These are phyloP conservation scores for Bretziella fagacearum DNA, from an alignment of 2,329 filamentous ascomycete genomes.

Conservation along the genomic window DNA sequence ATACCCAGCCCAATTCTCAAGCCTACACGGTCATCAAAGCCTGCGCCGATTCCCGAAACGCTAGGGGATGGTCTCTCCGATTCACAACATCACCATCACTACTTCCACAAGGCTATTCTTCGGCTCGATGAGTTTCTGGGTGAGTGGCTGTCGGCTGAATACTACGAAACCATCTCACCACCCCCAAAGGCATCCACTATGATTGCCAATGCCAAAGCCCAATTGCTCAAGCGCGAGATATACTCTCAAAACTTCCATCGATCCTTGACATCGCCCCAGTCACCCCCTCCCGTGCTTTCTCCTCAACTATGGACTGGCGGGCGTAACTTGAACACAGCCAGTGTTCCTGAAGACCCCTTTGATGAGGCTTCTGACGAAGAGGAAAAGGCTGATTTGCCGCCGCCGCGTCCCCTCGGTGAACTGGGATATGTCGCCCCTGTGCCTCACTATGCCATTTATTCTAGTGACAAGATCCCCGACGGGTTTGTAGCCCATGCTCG, in stretches of 20 bases:
- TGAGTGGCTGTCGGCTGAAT: constrained; percentile 87
- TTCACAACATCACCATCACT: constrained; percentile 15
- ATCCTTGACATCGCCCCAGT: constrained; percentile 11
- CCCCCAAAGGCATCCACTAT: constrained; percentile 76
- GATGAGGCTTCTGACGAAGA: constrained; percentile 9
- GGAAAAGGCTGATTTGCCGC: constrained; percentile 12
- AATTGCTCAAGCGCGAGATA: constrained; percentile 62
- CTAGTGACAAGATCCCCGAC: constrained; percentile 62
- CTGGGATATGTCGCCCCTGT: constrained; percentile 52
- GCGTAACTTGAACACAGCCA: neutral
- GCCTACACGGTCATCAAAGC: constrained; percentile 11
- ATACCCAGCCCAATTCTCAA: constrained; percentile 14
- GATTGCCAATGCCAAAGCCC: constrained; percentile 75
- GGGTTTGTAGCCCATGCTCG: constrained; percentile 84
- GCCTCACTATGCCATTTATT: constrained; percentile 69
- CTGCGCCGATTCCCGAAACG: neutral
- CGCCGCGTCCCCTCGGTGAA: constrained; percentile 18
- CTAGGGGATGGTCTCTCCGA: constrained; percentile 1
- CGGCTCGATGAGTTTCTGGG: constrained; percentile 85
- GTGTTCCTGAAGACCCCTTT: constrained; percentile 13
- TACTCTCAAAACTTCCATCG: constrained; percentile 31
- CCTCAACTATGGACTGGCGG: constrained; percentile 13
- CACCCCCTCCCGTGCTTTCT: constrained; percentile 5
- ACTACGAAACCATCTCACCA: constrained; percentile 82
- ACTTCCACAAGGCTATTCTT: constrained; percentile 42